These are phyloP conservation scores for Dispira simplex DNA, from an alignment of 192 early-diverging fungal genomes.

Conservation along the genomic window DNA sequence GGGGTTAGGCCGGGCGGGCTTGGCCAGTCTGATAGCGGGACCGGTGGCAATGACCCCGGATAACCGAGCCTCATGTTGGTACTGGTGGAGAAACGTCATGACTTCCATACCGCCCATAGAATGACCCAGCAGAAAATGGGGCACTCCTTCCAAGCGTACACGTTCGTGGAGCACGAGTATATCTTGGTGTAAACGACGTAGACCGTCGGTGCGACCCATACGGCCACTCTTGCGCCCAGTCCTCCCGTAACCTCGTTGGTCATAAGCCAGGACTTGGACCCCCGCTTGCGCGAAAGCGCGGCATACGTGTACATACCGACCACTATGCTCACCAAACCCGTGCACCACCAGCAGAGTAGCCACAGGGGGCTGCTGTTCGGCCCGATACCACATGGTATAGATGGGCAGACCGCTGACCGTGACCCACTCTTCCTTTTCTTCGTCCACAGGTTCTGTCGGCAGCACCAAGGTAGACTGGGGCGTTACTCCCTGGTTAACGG, in stretches of 20 bases:
- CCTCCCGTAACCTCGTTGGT: slow-evolving; percentile 45
- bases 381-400: too few relatives aligned
- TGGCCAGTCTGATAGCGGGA: background rate
- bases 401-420: too few relatives aligned
- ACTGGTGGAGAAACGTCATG: slow-evolving; percentile 17
- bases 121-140: slow-evolving; percentile 41
- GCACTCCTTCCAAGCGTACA: slow-evolving; percentile 19
- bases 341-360: slow-evolving; percentile 37
- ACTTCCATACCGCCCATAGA: slow-evolving; percentile 30
- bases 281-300: slow-evolving; percentile 27
- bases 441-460: too few relatives aligned
- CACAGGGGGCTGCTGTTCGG: slow-evolving; percentile 15
- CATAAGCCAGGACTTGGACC: slow-evolving; percentile 33
- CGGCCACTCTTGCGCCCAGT: slow-evolving; percentile 21
- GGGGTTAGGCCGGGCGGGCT: slow-evolving; percentile 10
- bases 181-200: slow-evolving; percentile 21
- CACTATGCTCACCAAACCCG: slow-evolving; percentile 44
- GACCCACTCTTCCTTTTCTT: too few relatives aligned
- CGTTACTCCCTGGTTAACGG: too few relatives aligned
- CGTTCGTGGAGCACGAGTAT: slow-evolving; percentile 20
- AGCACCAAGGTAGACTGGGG: too few relatives aligned
- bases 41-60: background rate
- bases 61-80: slow-evolving; percentile 4
- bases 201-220: slow-evolving; percentile 26
- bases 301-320: slow-evolving; percentile 35